Conservation (phyloP, 78 protist genomes). For the Parvularia atlantis region DNA sequence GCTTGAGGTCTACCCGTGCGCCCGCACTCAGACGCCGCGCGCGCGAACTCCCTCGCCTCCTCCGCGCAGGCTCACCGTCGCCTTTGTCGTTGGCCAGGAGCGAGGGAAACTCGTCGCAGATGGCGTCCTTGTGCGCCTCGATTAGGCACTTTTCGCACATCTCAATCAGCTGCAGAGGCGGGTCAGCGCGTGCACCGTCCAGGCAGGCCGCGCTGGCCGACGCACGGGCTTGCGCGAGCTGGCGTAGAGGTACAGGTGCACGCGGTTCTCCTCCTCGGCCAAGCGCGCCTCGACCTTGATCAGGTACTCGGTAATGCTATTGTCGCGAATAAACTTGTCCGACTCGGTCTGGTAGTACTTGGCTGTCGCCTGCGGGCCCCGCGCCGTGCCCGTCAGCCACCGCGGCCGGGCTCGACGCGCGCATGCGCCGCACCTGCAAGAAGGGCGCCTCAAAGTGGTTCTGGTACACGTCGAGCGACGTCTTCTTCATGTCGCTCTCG, state of each 20-base stretch:
- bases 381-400: background rate
- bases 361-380: background rate
- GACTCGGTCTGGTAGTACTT: background rate
- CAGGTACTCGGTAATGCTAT: background rate
- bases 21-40: background rate
- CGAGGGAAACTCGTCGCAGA: constrained; percentile 38
- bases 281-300: constrained; percentile 45
- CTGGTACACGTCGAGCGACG: background rate
- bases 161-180: constrained; percentile 5
- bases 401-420: background rate
- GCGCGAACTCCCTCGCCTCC: background rate
- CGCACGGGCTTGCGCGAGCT: constrained; percentile 18
- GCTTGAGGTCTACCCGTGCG: constrained; percentile 22
- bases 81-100: constrained; percentile 35
- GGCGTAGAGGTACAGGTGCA: constrained; percentile 45
- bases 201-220: background rate
- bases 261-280: constrained; percentile 49
- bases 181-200: background rate
- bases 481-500: no score
- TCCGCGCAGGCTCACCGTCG: background rate
- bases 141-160: constrained; percentile 47
- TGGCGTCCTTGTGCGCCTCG: constrained; percentile 27
- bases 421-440: background rate
- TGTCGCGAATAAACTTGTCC: background rate
- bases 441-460: background rate